These are phyloP conservation scores for Kodamaea suecica DNA, from an alignment of 1,139 yeast genomes.

Conservation along the genomic window DNA sequence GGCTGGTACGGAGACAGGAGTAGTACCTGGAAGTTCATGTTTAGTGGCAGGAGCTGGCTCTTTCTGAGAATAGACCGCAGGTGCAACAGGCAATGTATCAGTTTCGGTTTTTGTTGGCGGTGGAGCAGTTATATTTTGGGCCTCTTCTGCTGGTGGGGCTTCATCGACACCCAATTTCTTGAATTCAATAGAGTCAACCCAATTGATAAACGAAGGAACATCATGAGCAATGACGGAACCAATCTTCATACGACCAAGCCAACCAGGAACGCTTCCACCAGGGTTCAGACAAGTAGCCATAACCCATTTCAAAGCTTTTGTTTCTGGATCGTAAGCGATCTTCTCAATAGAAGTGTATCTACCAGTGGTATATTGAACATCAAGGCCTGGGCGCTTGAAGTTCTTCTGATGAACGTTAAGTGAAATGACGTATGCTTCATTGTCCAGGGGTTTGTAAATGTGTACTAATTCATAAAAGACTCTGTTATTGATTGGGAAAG, in stretches of 20 bases:
- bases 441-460: constrained; percentile 31
- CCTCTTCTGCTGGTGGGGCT: not conserved
- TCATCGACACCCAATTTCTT: not conserved
- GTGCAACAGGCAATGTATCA: not conserved
- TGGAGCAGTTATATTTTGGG: not conserved
- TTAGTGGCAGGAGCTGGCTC: not conserved
- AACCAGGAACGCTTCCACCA: constrained; percentile 63
- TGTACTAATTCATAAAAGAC: constrained; percentile 61
- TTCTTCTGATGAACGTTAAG: constrained; percentile 39
- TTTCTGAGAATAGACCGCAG: not conserved
- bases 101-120: not conserved
- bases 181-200: constrained; percentile 27
- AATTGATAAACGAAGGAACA: constrained; percentile 59
- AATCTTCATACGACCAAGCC: constrained; percentile 56
- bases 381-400: constrained; percentile 14
- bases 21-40: not conserved
- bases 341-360: constrained; percentile 60
- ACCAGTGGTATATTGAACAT: constrained; percentile 33
- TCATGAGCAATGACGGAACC: constrained; percentile 61
- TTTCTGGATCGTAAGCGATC: constrained; percentile 36
- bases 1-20: too few relatives aligned
- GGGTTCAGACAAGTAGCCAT: constrained; percentile 67
- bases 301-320: constrained; percentile 50
- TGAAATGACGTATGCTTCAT: constrained; percentile 49
- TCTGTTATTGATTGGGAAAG: constrained; percentile 46